Base-by-base conservation (phyloP, 768 basidiomycete genomes). In the Kwoniella sp. region DNA sequence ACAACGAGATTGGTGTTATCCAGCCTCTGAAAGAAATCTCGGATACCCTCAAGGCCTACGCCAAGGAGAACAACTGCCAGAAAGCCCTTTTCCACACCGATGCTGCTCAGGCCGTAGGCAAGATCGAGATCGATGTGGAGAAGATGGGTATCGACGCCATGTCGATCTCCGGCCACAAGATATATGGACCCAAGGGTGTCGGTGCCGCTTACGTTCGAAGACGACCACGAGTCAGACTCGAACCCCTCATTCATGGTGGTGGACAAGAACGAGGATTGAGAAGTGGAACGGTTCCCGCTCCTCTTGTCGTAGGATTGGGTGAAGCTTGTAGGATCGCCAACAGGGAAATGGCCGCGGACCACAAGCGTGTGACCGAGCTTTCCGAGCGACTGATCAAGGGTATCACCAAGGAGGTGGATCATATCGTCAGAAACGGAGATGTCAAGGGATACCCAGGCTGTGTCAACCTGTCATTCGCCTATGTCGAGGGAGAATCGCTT, bases 1-100 rank as follows among this genome's bases (percentile, higher is more conserved):
- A 99, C 83, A 99, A 99, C 81, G 96, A 99, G 82, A 98, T 93
- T 3, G 96, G 96, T 24, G 94, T 97, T 68, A 96, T 99, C 59
- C 96, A 98, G 77, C 96, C 96, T 1, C 84, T 98, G 67, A 89
- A 91, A 77, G 92, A 97, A 78, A 99, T 99, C 60, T 95, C 95
- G 29, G 86, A 86, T 1, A 85, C 95, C 36, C 78, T 90, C 30
- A 88, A 88, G 76, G 65, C 55, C 13, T 70, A 65, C 26, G 73
- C 76, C 4, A 90, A 91, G 80, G 88, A 95, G 77, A 88, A 90
- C 64, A 92, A 92, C 15, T 58, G 44, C 15, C 68, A 65, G 24
- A 79, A 78, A 51, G 85, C 95, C 19, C 89, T 91, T 80, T 88
- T 99, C 84, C 96, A 99, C 82, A 94, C 96, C 21, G 96, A 99